Evolutionary conservation across 192 early-diverging fungal species (phyloP), one percentile per base, ranked within the genome.

Genomic region (Coemansia sp.): DNA sequence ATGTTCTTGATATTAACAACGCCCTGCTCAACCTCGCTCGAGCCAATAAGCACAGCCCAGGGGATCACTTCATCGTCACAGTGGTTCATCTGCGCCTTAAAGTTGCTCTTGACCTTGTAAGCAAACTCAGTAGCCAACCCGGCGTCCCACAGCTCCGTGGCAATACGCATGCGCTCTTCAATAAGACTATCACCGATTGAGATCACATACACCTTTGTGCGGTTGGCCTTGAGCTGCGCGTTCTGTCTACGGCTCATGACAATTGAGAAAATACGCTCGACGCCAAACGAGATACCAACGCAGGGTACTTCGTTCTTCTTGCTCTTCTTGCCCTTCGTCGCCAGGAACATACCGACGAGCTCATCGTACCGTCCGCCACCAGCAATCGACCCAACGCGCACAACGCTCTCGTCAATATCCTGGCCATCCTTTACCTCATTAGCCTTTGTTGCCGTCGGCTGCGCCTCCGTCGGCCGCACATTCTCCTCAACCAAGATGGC

Each of bases 291-390:
- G 34, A 98, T 74, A 44, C 96, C 96, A 3, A 98, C 94, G 61
- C 96, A 99, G 6, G 96, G 96, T 44, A 99, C 93, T 0, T 56
- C 47, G 30, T 19, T 54, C 64, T 87, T 73, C 81, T 69, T 66
- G 80, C 82, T 76, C 53, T 83, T 86, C 59, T 80, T 81, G 57
- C 79, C 82, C 39, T 63, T 81, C 12, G 65, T 46, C 33, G 69
- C 65, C 46, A 83, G 84, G 65, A 99, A 96, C 92, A 94, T 97
- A 30, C 95, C 96, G 10, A 99, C 95, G 44, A 99, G 83, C 34
- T 94, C 84, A 62, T 99, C 96, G 84, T 99, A 99, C 34, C 96
- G 92, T 7, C 96, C 96, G 52, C 96, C 96, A 0, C 92, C 93
- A 15, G 96, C 92, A 66, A 99, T 90, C 7, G 95, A 98, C 14